Evolutionary conservation across 257 asterid species (phyloP).

Genomic region (Solanum tacnaense): DNA sequence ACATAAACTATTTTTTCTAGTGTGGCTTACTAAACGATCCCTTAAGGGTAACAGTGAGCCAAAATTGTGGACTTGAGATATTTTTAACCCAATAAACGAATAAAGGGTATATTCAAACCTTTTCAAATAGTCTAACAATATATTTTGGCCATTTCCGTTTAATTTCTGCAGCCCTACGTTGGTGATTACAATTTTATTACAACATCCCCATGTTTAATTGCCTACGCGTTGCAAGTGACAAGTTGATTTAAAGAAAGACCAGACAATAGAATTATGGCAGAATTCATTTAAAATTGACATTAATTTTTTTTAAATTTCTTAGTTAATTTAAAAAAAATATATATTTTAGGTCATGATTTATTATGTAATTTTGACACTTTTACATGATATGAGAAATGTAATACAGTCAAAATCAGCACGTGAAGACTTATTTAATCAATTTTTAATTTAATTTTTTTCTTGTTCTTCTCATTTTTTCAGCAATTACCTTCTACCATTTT

Average conservation of each 20-base stretch:
- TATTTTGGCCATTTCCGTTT: too few species aligned
- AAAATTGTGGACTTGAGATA: too few species aligned
- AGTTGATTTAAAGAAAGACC: neutral
- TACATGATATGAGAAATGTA: neutral
- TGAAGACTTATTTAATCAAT: neutral
- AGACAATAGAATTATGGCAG: neutral
- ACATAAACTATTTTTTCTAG: too few species aligned
- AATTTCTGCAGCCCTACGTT: too few species aligned
- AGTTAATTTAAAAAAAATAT: too few species aligned
- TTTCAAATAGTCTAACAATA: too few species aligned
- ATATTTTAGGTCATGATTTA: too few species aligned
- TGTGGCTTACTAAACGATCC: too few species aligned
- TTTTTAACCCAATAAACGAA: too few species aligned
- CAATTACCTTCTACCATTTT: neutral
- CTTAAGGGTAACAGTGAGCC: too few species aligned
- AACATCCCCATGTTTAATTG: neutral
- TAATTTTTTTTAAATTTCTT: neutral
- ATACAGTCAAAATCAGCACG: neutral
- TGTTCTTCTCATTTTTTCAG: neutral
- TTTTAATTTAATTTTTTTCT: neutral
- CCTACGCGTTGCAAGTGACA: neutral
- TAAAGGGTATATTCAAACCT: too few species aligned
- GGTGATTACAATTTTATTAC: too few species aligned
- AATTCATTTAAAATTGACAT: neutral
- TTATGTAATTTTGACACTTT: neutral